Conservation (phyloP, 2,329 filamentous ascomycete species). For the Colletotrichum simmondsii region DNA sequence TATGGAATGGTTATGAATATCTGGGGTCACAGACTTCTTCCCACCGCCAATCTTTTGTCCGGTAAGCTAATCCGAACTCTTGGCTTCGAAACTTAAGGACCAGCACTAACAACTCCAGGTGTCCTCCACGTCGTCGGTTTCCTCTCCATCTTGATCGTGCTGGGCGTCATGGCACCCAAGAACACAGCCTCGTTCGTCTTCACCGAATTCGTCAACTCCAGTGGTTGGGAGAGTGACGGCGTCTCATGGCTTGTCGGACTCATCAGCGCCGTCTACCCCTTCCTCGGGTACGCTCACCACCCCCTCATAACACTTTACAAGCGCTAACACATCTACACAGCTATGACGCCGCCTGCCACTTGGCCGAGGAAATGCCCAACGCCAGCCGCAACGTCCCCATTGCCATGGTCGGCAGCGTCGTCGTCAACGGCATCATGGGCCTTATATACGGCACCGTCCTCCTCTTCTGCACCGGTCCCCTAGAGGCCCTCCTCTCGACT, state of each 20-base stretch:
- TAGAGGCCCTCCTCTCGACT: conserved; percentile 50
- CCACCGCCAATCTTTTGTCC: conserved; percentile 45
- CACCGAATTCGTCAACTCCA: conserved; percentile 43
- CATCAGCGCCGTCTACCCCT: conserved; percentile 45
- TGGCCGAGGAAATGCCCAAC: conserved; percentile 47
- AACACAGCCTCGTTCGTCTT: conserved; percentile 45
- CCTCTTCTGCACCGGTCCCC: conserved; percentile 53
- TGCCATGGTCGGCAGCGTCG: conserved; percentile 46
- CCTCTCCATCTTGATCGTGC: conserved; percentile 40
- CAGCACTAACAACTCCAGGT: conserved; percentile 16
- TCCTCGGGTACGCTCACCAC: conserved; percentile 43
- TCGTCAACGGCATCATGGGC: conserved; percentile 57
- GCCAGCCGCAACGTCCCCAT: conserved; percentile 45
- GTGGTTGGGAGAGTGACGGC: conserved; percentile 44
- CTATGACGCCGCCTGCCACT: conserved; percentile 47
- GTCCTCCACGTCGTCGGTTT: conserved; percentile 43
- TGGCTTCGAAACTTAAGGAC: fast-evolving
- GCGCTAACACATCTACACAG: conserved; percentile 24
- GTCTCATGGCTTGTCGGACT: conserved; percentile 48
- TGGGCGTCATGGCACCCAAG: conserved; percentile 45
- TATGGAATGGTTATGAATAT: conserved; percentile 54
- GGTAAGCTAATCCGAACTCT: conserved; percentile 1
- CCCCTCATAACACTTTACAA: background rate
- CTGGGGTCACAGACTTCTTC: conserved; percentile 50
- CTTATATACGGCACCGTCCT: conserved; percentile 54